Conservation (phyloP, 176 grass and related monocot genomes). For the Tillandsia leiboldiana region DNA sequence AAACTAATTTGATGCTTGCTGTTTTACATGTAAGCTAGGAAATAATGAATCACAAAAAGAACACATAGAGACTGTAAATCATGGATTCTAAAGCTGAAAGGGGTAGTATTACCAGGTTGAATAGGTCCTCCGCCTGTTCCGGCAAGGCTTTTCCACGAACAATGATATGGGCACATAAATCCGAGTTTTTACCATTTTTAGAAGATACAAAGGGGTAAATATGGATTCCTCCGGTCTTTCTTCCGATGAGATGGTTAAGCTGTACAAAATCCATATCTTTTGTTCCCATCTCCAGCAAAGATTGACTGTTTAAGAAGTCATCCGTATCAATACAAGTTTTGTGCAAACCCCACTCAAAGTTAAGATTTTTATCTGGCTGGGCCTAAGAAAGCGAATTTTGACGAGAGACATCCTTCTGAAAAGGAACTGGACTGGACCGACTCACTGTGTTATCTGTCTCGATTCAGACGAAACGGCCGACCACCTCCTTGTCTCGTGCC, state of each 20-base stretch:
- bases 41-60: not conserved
- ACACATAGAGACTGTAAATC: not conserved
- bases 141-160: constrained; percentile 89
- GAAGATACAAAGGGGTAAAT: constrained; percentile 94
- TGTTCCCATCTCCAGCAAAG: constrained; percentile 96
- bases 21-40: not conserved
- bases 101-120: constrained; percentile 65
- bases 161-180: constrained; percentile 72
- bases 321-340: constrained; percentile 22
- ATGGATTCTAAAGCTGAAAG: constrained; percentile 2
- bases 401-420: too few species aligned
- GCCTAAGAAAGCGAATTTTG: too few species aligned
- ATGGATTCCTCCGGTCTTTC: constrained; percentile 94
- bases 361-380: too few species aligned
- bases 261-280: constrained; percentile 99
- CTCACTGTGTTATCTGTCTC: too few species aligned
- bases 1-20: too few species aligned
- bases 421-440: too few species aligned
- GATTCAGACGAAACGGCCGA: too few species aligned
- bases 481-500: too few species aligned
- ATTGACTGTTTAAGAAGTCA: constrained; percentile 54
- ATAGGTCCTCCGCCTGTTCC: constrained; percentile 64
- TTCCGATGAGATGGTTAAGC: constrained; percentile 95
- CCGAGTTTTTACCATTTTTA: constrained; percentile 43
- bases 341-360: too few species aligned